These are phyloP conservation scores for Calonectria pteridis DNA, from an alignment of 2,329 filamentous ascomycete genomes.

Conservation along the genomic window DNA sequence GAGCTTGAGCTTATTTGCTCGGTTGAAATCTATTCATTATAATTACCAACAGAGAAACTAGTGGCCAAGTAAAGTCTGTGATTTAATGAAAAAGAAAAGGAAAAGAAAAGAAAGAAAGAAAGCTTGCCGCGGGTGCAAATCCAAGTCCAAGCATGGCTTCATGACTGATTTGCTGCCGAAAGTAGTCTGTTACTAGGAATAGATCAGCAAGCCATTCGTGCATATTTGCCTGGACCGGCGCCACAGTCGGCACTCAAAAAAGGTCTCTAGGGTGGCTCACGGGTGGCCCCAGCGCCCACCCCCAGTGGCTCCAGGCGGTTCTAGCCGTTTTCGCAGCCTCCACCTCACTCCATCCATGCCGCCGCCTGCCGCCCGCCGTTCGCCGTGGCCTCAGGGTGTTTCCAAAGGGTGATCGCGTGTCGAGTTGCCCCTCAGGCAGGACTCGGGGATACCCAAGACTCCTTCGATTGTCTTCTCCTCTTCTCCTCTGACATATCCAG, in stretches of 20 bases:
- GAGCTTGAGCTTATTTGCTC: background rate
- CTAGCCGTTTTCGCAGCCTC: constrained; percentile 4
- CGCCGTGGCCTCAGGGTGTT: constrained; percentile 24
- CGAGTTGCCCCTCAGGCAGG: constrained; percentile 28
- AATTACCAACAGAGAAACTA: background rate
- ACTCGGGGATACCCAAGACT: background rate
- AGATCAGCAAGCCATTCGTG: background rate
- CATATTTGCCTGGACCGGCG: background rate
- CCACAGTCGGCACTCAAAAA: background rate
- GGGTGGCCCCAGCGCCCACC: background rate
- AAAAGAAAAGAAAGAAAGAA: no score
- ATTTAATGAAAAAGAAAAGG: background rate
- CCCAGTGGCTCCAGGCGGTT: constrained; percentile 1
- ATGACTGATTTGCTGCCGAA: background rate
- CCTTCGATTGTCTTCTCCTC: background rate
- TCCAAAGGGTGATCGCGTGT: constrained; percentile 33
- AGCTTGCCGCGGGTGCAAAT: background rate
- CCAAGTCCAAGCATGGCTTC: background rate
- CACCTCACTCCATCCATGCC: constrained; percentile 9
- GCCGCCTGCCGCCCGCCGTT: constrained; percentile 19
- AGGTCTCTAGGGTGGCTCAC: background rate
- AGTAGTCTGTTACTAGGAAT: background rate
- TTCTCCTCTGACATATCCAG: background rate
- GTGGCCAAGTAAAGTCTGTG: background rate
- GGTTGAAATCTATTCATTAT: background rate